Evolutionary conservation across 805 yeast genomes (phyloP).

Genomic region (Metschnikowia aberdeeniae): DNA sequence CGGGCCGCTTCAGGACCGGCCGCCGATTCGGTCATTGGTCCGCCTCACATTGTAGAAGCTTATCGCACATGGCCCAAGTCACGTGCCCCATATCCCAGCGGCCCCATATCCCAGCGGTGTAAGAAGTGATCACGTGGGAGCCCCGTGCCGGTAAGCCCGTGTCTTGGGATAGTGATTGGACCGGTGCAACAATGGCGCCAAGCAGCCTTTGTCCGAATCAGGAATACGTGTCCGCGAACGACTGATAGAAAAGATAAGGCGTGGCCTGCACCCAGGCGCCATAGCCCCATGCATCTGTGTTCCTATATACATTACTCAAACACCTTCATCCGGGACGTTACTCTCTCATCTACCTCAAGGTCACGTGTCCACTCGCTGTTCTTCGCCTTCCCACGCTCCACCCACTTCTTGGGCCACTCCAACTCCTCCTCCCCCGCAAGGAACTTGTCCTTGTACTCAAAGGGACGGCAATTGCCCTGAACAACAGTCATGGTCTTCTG

Average conservation of each 20-base stretch:
- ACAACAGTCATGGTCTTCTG: conserved; percentile 50
- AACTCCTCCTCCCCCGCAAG: conserved; percentile 22
- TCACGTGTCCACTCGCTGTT: conserved; percentile 87
- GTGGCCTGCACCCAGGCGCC: background rate
- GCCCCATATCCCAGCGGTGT: no score
- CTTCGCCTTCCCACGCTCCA: conserved; percentile 64
- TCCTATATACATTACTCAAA: conserved; percentile 24
- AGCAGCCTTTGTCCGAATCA: no score
- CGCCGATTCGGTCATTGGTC: conserved; percentile 3
- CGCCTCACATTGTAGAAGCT: no score
- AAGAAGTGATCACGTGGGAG: no score
- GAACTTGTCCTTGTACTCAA: conserved; percentile 39
- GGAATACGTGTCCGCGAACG: no score
- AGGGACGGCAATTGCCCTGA: conserved; percentile 51
- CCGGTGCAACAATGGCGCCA: no score
- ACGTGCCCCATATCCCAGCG: no score
- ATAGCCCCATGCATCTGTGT: background rate
- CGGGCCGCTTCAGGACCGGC: conserved; percentile 16
- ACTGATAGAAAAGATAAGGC: conserved; percentile 3
- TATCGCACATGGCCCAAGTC: background rate
- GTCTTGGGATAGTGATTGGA: no score
- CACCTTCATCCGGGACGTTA: conserved; percentile 50
- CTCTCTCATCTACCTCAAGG: conserved; percentile 63
- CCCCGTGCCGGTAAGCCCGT: no score
- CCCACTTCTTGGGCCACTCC: conserved; percentile 53